A percentile compares a stretch with the other conserved stretches of the same genome.
Evolutionary conservation across 2,329 filamentous ascomycete genomes (phyloP).

Genomic region (Grosmannia clavigera): DNA sequence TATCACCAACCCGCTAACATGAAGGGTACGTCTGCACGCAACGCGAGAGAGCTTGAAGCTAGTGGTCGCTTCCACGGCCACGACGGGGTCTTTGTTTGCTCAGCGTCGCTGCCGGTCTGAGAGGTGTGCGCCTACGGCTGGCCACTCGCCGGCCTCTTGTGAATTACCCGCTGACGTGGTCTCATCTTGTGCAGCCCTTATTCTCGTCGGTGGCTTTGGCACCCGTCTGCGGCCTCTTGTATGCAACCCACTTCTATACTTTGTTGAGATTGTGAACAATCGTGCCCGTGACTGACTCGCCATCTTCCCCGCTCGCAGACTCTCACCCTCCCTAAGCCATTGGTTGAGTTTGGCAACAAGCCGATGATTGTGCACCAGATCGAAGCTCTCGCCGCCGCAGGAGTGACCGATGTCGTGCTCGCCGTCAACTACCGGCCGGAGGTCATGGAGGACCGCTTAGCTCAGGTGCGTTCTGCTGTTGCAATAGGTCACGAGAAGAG

Average conservation of each 20-base stretch:
- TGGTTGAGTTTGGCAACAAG: slow-evolving; percentile 97
- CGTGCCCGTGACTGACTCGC: slow-evolving; percentile 5
- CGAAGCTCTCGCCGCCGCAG: slow-evolving; percentile 81
- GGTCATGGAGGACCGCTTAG: slow-evolving; percentile 88
- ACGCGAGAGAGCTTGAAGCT: neutral
- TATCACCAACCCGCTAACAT: slow-evolving; percentile 17
- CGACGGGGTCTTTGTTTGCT: neutral
- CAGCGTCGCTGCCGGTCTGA: neutral
- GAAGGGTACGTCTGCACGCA: slow-evolving; percentile 25
- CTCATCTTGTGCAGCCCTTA: slow-evolving; percentile 54
- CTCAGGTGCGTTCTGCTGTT: slow-evolving; percentile 52
- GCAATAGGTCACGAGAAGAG: neutral
- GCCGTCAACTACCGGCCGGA: slow-evolving; percentile 98
- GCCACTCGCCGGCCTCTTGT: neutral
- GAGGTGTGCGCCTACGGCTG: neutral
- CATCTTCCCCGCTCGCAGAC: slow-evolving; percentile 43
- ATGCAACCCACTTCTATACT: slow-evolving; percentile 25
- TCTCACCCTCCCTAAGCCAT: slow-evolving; percentile 88
- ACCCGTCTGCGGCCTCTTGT: slow-evolving; percentile 94
- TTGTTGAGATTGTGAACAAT: slow-evolving; percentile 1
- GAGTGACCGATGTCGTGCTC: slow-evolving; percentile 93
- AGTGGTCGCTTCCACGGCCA: neutral
- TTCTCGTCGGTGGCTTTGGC: slow-evolving; percentile 98
- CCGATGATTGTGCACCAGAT: slow-evolving; percentile 99
- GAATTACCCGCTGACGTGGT: slow-evolving; percentile 12